Evolutionary conservation across 306 rosid genomes (phyloP).

Genomic region (Begonia loranthoides): DNA sequence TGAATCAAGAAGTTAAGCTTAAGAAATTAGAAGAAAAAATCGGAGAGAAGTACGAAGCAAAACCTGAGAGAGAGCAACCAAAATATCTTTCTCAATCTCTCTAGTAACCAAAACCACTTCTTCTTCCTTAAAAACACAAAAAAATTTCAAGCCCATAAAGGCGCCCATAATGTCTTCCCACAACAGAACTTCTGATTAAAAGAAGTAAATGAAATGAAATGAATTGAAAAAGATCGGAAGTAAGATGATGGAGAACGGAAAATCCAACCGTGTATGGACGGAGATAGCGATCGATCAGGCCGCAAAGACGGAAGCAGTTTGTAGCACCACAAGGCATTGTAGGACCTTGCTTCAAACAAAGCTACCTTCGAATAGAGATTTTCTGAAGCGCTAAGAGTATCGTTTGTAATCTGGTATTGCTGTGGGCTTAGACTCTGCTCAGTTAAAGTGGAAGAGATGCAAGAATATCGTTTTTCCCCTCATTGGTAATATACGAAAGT

Average conservation of each 20-base stretch:
- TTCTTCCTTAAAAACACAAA: conserved; percentile 14
- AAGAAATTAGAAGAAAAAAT: not conserved
- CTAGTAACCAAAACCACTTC: conserved; percentile 10
- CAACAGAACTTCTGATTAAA: not conserved
- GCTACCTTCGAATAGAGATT: too few species aligned
- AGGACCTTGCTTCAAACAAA: not conserved
- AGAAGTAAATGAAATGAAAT: not conserved
- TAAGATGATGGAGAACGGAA: conserved; percentile 3
- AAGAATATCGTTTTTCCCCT: too few species aligned
- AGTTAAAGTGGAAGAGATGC: too few species aligned
- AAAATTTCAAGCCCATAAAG: not conserved
- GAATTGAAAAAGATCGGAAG: not conserved
- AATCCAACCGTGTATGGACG: conserved; percentile 35
- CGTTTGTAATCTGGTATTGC: too few species aligned
- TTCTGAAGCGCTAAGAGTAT: too few species aligned
- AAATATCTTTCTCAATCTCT: conserved; percentile 26
- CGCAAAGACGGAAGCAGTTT: conserved; percentile 42
- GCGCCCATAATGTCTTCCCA: not conserved
- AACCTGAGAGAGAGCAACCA: conserved; percentile 28
- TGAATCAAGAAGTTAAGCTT: not conserved
- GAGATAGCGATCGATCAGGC: conserved; percentile 36
- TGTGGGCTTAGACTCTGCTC: too few species aligned
- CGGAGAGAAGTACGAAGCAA: not conserved
- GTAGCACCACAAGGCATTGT: conserved; percentile 21
- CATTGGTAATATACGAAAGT: too few species aligned